Evolutionary conservation across 306 rosid genomes (phyloP).

Genomic region (Cucumis melo): DNA sequence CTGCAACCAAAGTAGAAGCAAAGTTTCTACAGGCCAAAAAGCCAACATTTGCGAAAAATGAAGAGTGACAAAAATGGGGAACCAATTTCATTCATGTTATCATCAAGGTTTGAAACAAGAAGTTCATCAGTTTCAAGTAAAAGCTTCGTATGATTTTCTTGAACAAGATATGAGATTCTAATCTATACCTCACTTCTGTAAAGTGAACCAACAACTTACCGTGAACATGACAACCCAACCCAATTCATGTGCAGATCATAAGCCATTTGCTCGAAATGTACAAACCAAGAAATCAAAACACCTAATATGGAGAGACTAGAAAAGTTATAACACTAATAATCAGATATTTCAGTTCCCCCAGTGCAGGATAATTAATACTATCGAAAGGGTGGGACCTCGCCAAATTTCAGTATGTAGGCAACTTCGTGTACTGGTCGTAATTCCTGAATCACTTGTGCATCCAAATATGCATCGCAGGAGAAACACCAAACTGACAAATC

Average conservation of each 20-base stretch:
- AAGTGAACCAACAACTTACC: neutral
- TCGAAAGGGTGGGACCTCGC: conserved; percentile 41
- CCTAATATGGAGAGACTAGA: neutral
- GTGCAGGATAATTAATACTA: neutral
- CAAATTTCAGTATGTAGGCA: conserved; percentile 53
- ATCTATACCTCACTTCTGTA: neutral
- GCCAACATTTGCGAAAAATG: neutral
- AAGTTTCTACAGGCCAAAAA: neutral
- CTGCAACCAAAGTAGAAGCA: neutral
- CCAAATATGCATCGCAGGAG: conserved; percentile 75
- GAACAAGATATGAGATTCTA: neutral
- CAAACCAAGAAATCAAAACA: neutral
- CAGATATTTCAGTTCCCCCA: neutral
- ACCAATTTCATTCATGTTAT: neutral
- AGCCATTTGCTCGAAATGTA: too few species aligned
- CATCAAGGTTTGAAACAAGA: neutral
- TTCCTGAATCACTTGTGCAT: conserved; percentile 51
- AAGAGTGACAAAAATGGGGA: neutral
- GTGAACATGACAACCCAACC: neutral
- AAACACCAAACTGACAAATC: conserved; percentile 90
- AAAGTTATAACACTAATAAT: neutral
- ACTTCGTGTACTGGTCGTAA: conserved; percentile 47
- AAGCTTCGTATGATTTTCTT: neutral
- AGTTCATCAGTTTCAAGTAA: neutral
- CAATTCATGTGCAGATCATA: too few species aligned